phyloP scores from a whole-genome alignment of 495 filamentous ascomycete species.

The Annulohypoxylon nitens region DNA sequence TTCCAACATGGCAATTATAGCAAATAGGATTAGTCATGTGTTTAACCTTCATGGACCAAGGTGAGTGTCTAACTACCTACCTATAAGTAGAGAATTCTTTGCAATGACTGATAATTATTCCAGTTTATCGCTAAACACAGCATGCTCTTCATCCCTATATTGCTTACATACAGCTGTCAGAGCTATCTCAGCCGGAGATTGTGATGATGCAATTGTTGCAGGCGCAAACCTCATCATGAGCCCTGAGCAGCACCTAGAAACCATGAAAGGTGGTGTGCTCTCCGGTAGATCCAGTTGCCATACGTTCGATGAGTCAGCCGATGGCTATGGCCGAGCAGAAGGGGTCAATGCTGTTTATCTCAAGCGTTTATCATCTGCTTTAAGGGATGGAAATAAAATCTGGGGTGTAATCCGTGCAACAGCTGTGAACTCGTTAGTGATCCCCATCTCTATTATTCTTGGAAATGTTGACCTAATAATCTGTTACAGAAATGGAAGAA shows the following conservation, averaged over 20 bases:
- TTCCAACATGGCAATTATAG: conserved; percentile 61
- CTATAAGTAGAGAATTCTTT: background rate
- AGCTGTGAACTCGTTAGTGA: conserved; percentile 55
- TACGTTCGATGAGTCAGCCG: conserved; percentile 55
- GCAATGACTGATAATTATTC: background rate
- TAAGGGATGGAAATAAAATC: conserved; percentile 61
- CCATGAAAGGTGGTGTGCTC: conserved; percentile 57
- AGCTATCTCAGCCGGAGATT: conserved; percentile 55
- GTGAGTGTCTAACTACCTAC: conserved; percentile 31
- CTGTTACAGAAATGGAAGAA: conserved; percentile 58
- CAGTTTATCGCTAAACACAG: conserved; percentile 58
- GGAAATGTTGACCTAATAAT: background rate
- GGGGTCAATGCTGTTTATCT: conserved; percentile 52
- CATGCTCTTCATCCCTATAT: conserved; percentile 62
- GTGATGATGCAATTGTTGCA: conserved; percentile 56
- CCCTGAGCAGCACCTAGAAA: conserved; percentile 52
- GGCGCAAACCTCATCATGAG: conserved; percentile 55
- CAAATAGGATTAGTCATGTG: conserved; percentile 67
- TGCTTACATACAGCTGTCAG: conserved; percentile 52
- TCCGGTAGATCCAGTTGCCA: conserved; percentile 58
- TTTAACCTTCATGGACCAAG: conserved; percentile 63
- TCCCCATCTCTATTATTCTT: background rate
- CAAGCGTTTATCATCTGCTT: conserved; percentile 61
- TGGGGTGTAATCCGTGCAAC: conserved; percentile 62
- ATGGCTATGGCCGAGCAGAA: conserved; percentile 52